Percentiles rank a stretch among this genome's conserved stretches.
phyloP scores from a whole-genome alignment of 2,329 filamentous ascomycete genomes.

The Periconia digitata region DNA sequence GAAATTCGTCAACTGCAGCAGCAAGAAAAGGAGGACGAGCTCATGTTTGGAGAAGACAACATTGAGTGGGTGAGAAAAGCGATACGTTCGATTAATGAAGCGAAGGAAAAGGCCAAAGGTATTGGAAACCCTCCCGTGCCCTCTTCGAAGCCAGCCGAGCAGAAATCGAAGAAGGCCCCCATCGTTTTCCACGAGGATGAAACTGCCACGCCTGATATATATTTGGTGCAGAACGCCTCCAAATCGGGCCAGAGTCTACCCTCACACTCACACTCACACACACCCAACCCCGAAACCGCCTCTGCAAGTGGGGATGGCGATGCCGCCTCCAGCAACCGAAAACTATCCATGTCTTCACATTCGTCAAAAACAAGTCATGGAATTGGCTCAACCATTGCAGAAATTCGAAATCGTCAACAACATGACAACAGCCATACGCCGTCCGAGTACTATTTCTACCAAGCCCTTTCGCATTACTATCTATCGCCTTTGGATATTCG shows the following conservation, averaged over 20 bases:
- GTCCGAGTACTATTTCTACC: slow-evolving; percentile 81
- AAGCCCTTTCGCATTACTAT: slow-evolving; percentile 83
- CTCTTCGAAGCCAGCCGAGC: slow-evolving; percentile 53
- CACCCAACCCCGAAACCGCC: slow-evolving; percentile 8
- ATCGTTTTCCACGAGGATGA: slow-evolving; percentile 52
- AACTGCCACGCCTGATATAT: slow-evolving; percentile 55
- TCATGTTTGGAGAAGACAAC: slow-evolving; percentile 89
- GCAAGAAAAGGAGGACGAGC: slow-evolving; percentile 85
- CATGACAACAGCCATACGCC: slow-evolving; percentile 49
- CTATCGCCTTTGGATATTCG: slow-evolving; percentile 88
- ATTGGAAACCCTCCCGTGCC: slow-evolving; percentile 66
- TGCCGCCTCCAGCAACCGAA: slow-evolving; percentile 15
- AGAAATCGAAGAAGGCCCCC: slow-evolving; percentile 50
- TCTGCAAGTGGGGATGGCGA: slow-evolving; percentile 1
- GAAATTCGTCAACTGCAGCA: slow-evolving; percentile 74
- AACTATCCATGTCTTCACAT: slow-evolving; percentile 33
- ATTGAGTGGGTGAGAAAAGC: slow-evolving; percentile 84
- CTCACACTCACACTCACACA: slow-evolving; percentile 15
- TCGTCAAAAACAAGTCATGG: slow-evolving; percentile 31
- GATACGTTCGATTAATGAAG: slow-evolving; percentile 69
- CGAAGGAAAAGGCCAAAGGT: slow-evolving; percentile 72
- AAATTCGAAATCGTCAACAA: slow-evolving; percentile 48
- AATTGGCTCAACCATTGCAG: slow-evolving; percentile 47
- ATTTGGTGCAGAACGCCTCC: slow-evolving; percentile 51
- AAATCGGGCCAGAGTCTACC: slow-evolving; percentile 48